Base-by-base conservation (phyloP, 495 filamentous ascomycete genomes). In the Neurospora terricola region DNA sequence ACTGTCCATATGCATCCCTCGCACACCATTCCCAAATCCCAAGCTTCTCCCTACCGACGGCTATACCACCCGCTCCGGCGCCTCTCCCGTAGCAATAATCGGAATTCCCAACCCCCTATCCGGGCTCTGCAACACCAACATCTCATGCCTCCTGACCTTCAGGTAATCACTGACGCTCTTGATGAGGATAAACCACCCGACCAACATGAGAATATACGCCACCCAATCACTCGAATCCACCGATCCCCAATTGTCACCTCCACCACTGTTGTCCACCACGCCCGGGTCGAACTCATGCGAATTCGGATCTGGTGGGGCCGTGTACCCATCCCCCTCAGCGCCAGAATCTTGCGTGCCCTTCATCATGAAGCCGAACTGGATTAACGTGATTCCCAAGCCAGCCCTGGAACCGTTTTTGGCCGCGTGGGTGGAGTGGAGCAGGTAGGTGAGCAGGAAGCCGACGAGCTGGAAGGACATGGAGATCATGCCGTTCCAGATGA, bases 401-500 rank as follows among this genome's bases (percentile, higher is more conserved):
- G 94, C 94, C 79, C 92, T 90, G 70, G 94, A 97, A 69, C 96
- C 96, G 78, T 99, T 97, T 84, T 98, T 98, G 73, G 96, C 96
- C 16, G 96, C 96, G 81, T 99, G 96, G 11, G 94, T 97, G 48
- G 96, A 98, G 85, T 98, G 96, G 3, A 99, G 88, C 75, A 99
- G 93, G 81, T 98, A 98, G 40, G 96, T 98, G 77, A 99, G 90
- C 30, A 99, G 90, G 86, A 99, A 99, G 62, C 96, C 96, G 81
- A 97, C 92, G 72, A 98, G 87, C 78, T 96, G 92, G 86, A 99
- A 98, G n/a, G 93, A 96, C 91, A 96, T 93, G 69, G 93, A 95
- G 76, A 99, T 98, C 91, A 98, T 95, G 80, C 89, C 94, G 82
- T 99, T 99, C 96, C 96, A 99, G 73, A 97, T 84, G 78, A 99